Evolutionary conservation across 2,329 filamentous ascomycete genomes (phyloP), one percentile per base, ranked within the genome.

Genomic region (Aureobasidium namibiae): DNA sequence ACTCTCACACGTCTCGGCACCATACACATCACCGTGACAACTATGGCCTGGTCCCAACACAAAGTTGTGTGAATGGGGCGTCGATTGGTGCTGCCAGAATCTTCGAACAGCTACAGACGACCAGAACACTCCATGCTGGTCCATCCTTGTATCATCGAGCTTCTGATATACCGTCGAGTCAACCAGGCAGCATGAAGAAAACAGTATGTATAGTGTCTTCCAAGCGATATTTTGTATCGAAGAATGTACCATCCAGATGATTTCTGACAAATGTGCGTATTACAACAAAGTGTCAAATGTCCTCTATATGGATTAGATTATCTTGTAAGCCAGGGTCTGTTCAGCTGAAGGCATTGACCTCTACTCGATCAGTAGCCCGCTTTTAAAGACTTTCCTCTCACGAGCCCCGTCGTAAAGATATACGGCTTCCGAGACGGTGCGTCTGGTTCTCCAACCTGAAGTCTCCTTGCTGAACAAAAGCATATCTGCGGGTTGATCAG

Each of bases 381-480:
- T 31, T 39, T 57, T 56, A 18, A 61, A 42, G 21, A 50, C 38
- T 18, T 41, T 41, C 34, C 59, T 50, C 16, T 11, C 31, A 21
- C 31, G 11, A 16, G 41, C 10, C 9, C 59, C 45, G 63, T 79
- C 76, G 59, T 72, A 66, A 21, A 71, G 63, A 42, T 77, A 78
- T 7, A 79, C 72, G n/a, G 73, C 70, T 61, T 78, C 75, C 34
- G 66, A 66, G 21, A 79, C 69, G 54, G 66, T 74, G 64, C 68
- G 73, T 59, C 74, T 69, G 46, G 69, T 73, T 45, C 72, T 67
- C 76, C 76, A 77, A 8, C 68, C 69, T 13, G 65, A 62, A 11
- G 72, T 65, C 46, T 68, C 66, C 14, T 65, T 67, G 41, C 71
- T 69, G 62, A 76, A 77, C 14, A 79, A 61, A 5, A 79, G 65